Evolutionary conservation across 805 yeast genomes (phyloP), one percentile per base, ranked within the genome.

Genomic region (Lachancea sp.): DNA sequence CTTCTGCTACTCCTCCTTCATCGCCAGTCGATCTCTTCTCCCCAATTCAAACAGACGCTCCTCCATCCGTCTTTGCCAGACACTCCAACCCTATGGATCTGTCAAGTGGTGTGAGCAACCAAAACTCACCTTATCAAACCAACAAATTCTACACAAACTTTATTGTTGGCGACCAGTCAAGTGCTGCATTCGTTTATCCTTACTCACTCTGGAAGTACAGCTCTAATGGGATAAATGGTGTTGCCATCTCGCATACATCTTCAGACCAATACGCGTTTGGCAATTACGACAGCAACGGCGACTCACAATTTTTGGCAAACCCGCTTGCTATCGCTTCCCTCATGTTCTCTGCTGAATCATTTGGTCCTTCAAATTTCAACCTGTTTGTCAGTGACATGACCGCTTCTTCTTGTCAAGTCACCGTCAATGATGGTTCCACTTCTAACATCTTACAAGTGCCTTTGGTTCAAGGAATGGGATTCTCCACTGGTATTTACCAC

Each of bases 111-210:
- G 79, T 75, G 31, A 62, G 67, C 33, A 69, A 71, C 48, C 58
- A 63, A 41, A 74, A 63, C 29, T 53, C 50, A 10, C 69, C 81
- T 1, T 71, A 75, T 48, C 79, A 81, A 56, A 87, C 95, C 19
- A 85, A 86, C 69, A 85, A 84, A 65, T 86, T 85, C 63, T 84
- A 76, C 64, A 75, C 78, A 31, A 85, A 86, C 60, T 57, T 84
- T 56, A 65, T 81, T 51, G 66, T 83, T 18, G 82, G 69, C 18
- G 64, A 63, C 41, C 87, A 80, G 62, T 65, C 70, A 19, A 68
- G 71, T 41, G 73, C 79, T 41, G 75, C 74, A 3, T 84, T 75
- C 67, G 72, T 83, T 9, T 80, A 78, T 54, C 95, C 95, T 17
- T 85, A 82, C 58, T 71, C 77, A 2, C 59, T 81, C 40, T 81